A percentile compares a stretch with the other conserved stretches of the same genome.
Conservation (phyloP, 2,329 filamentous ascomycete species). For the Bipolaris sorokiniana region DNA sequence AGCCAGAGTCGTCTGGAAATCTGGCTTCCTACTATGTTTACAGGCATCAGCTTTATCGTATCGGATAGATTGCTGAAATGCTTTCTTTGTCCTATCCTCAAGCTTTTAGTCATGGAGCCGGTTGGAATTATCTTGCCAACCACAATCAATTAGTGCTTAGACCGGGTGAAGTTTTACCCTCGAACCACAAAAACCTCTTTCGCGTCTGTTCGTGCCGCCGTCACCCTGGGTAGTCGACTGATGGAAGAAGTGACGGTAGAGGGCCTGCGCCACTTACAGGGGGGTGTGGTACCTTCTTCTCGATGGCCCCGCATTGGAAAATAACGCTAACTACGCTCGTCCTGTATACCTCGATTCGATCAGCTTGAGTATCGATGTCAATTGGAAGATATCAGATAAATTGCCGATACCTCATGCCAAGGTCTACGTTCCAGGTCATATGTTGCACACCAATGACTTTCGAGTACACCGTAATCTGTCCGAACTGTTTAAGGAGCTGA, state of each 20-base stretch:
- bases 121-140: background rate
- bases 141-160: background rate
- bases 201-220: background rate
- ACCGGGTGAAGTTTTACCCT: background rate
- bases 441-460: background rate
- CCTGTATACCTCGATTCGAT: background rate
- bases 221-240: background rate
- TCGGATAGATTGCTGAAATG: background rate
- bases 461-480: background rate
- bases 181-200: background rate
- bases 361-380: background rate
- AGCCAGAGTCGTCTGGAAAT: background rate
- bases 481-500: background rate
- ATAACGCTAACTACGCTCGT: background rate
- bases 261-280: background rate
- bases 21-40: background rate
- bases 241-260: background rate
- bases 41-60: background rate
- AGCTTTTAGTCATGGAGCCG: background rate
- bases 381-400: background rate
- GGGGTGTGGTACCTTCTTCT: background rate
- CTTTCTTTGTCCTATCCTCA: background rate
- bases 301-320: background rate
- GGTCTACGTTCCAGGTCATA: background rate
- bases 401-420: background rate